Percentiles rank a stretch among this genome's conserved stretches.
These are phyloP conservation scores for Nannochloropsis salina DNA, from an alignment of 108 stramenopile species.

Conservation along the genomic window DNA sequence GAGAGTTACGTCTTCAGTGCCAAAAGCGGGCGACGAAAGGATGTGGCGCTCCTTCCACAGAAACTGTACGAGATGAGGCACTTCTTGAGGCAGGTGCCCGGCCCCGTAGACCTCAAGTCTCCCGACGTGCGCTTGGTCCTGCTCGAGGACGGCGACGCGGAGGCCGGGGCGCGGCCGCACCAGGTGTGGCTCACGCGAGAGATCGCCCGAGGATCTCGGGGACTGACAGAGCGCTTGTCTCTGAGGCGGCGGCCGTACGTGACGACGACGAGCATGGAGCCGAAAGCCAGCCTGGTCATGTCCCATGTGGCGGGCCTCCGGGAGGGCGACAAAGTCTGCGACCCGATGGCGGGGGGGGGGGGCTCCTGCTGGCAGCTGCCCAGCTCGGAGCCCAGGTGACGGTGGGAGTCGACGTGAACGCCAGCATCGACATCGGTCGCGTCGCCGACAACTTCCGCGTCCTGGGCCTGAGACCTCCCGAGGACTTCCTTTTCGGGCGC, in stretches of 20 bases:
- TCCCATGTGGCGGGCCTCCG: not conserved
- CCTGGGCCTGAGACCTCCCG: not conserved
- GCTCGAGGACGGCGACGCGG: not conserved
- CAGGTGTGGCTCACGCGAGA: constrained; percentile 14
- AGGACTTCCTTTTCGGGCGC: not conserved
- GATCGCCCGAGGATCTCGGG: not conserved
- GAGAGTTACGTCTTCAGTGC: not conserved
- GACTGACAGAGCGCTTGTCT: not conserved
- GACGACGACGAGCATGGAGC: not conserved
- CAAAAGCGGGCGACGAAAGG: not conserved
- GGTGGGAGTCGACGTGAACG: not conserved
- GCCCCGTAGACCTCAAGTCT: not conserved
- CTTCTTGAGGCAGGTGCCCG: not conserved
- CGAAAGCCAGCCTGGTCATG: not conserved
- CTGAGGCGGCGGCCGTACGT: constrained; percentile 6
- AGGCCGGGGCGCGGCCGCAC: not conserved
- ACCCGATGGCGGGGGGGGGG: constrained; percentile 12
- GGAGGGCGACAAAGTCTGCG: not conserved
- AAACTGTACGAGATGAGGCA: not conserved
- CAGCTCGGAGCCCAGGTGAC: not conserved
- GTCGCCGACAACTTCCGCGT: not conserved
- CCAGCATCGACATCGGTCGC: constrained; percentile 16
- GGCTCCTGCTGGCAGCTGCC: not conserved
- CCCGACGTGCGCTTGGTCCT: not conserved
- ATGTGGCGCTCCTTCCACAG: not conserved